Evolutionary conservation across 192 early-diverging fungal species (phyloP).

Genomic region (Diversispora epigaea): DNA sequence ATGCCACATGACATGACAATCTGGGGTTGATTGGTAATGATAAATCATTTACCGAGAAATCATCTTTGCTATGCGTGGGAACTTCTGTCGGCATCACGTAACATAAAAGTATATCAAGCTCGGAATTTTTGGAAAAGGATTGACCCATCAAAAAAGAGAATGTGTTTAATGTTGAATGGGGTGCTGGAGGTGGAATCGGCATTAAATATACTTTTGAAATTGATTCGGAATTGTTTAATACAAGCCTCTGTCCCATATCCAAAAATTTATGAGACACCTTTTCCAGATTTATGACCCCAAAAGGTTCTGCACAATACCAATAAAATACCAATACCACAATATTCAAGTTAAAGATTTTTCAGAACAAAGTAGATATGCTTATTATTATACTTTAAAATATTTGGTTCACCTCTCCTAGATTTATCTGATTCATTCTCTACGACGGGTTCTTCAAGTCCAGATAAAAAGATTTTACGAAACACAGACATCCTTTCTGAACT

Average conservation of each 20-base stretch:
- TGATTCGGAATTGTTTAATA: conserved; percentile 25
- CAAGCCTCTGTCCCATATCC: conserved; percentile 35
- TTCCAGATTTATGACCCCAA: conserved; percentile 33
- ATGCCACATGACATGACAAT: conserved; percentile 35
- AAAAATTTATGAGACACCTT: conserved; percentile 36
- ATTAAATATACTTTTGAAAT: conserved; percentile 39
- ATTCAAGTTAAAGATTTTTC: background rate
- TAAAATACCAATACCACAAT: background rate
- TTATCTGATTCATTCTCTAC: conserved; percentile 15
- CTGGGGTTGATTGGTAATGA: conserved; percentile 27
- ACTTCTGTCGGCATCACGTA: conserved; percentile 29
- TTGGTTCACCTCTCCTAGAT: conserved; percentile 10
- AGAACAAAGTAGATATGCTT: background rate
- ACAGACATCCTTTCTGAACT: conserved; percentile 60
- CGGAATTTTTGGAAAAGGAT: conserved; percentile 30
- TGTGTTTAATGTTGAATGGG: conserved; percentile 34
- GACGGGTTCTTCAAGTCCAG: conserved; percentile 47
- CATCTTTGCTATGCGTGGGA: background rate
- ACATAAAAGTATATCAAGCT: conserved; percentile 47
- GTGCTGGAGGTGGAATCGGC: conserved; percentile 34
- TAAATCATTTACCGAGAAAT: conserved; percentile 13
- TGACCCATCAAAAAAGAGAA: conserved; percentile 45
- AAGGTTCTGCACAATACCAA: no score
- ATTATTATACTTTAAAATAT: background rate
- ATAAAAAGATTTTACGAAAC: conserved; percentile 59